phyloP scores from a whole-genome alignment of 768 basidiomycete genomes.

The Suillus cothurnatus region DNA sequence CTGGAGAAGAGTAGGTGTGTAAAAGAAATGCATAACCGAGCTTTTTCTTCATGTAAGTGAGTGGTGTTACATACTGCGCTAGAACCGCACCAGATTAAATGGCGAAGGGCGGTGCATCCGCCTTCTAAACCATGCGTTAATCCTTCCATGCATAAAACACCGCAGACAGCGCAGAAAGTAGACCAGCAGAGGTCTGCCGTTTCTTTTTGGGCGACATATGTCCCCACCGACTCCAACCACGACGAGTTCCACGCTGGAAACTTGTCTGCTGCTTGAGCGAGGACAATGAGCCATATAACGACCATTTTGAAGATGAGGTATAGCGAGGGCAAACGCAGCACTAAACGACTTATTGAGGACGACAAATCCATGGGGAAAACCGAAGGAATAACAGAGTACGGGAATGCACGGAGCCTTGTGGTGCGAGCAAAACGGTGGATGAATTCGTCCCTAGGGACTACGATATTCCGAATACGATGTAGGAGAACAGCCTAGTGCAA shows the following conservation, averaged over 20 bases:
- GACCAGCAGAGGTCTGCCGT: conserved; percentile 73
- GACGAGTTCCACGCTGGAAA: conserved; percentile 37
- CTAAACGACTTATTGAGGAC: conserved; percentile 56
- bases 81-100: conserved; percentile 65
- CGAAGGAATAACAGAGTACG: conserved; percentile 33
- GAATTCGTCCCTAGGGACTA: conserved; percentile 54
- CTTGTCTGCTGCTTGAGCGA: conserved; percentile 55
- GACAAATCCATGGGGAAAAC: conserved; percentile 70
- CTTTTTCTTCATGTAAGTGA: conserved; percentile 36
- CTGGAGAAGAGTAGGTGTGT: conserved; percentile 70
- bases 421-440: conserved; percentile 22
- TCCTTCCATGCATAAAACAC: conserved; percentile 63
- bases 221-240: conserved; percentile 39
- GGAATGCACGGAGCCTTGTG: conserved; percentile 25
- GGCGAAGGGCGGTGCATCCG: conserved; percentile 55
- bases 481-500: conserved; percentile 59
- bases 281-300: conserved; percentile 56
- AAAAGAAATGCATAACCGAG: conserved; percentile 78
- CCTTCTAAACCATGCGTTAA: conserved; percentile 73
- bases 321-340: conserved; percentile 64
- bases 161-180: conserved; percentile 70
- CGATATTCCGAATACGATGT: conserved; percentile 78
- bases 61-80: conserved; percentile 12
- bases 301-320: conserved; percentile 62
- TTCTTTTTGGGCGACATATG: conserved; percentile 50